phyloP scores from a whole-genome alignment of 257 asterid species.

The Coffea canephora region DNA sequence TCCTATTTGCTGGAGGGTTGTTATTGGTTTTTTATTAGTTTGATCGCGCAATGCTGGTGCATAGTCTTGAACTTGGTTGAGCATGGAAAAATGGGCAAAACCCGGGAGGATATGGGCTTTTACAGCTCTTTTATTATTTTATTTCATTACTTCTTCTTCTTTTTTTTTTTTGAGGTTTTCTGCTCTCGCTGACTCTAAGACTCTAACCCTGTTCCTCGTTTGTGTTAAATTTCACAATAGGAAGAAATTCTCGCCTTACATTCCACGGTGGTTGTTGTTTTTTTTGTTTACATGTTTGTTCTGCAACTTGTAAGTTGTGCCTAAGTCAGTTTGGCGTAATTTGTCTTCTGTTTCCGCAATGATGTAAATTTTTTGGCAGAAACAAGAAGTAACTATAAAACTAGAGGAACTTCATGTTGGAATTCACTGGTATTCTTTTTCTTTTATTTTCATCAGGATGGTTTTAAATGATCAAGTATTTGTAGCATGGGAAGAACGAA shows the following conservation, averaged over 20 bases:
- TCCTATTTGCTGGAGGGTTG: neutral
- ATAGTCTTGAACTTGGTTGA: neutral
- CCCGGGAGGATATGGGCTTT: neutral
- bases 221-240: neutral
- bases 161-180: neutral
- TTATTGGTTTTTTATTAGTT: conserved; percentile 10
- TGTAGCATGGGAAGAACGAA: conserved; percentile 45
- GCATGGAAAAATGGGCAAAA: neutral
- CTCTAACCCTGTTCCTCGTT: neutral
- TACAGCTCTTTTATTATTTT: neutral
- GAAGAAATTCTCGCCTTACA: neutral
- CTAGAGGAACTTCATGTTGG: neutral
- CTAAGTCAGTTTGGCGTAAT: neutral
- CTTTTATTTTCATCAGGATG: conserved; percentile 38
- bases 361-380: neutral
- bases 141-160: neutral
- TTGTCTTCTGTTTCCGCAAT: neutral
- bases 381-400: neutral
- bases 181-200: neutral
- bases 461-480: conserved; percentile 17
- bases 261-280: neutral
- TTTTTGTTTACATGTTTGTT: neutral
- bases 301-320: neutral
- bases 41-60: conserved; percentile 16
- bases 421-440: conserved; percentile 2